Conservation (phyloP, 805 yeast species). For the Lipomyces yamadae region DNA sequence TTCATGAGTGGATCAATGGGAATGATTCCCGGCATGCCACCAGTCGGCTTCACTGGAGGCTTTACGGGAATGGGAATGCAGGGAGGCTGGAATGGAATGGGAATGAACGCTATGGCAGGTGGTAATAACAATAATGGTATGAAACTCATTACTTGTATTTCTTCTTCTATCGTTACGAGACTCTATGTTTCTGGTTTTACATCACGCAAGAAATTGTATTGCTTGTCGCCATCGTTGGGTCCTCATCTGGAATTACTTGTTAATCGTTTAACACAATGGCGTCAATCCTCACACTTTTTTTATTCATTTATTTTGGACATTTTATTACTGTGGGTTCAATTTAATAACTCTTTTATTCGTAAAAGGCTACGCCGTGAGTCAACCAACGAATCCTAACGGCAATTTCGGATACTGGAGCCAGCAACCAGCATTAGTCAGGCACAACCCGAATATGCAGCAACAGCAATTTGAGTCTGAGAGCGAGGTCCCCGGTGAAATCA, state of each 20-base stretch:
- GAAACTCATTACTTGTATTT: constrained; percentile 2
- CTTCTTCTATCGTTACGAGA: not conserved
- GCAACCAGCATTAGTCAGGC: constrained; percentile 10
- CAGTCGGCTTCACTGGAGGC: constrained; percentile 2
- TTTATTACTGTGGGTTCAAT: not conserved
- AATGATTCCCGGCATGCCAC: constrained; percentile 5
- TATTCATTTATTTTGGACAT: not conserved
- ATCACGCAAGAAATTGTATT: not conserved
- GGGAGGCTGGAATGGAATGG: constrained; percentile 9
- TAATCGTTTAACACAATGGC: not conserved
- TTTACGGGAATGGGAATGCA: constrained; percentile 12
- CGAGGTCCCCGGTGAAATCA: not conserved
- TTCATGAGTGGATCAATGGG: constrained; percentile 1
- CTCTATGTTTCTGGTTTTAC: not conserved
- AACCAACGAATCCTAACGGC: constrained; percentile 2
- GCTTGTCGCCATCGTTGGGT: not conserved
- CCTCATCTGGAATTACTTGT: not conserved
- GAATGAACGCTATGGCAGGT: not conserved
- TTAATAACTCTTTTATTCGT: constrained; percentile 12
- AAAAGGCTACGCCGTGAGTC: constrained; percentile 17
- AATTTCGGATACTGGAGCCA: constrained; percentile 22
- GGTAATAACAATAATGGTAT: constrained; percentile 13
- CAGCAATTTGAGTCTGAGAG: not conserved
- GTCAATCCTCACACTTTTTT: not conserved
- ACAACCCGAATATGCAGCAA: not conserved